Evolutionary conservation across 495 filamentous ascomycete species (phyloP), one percentile per base, ranked within the genome.

Genomic region (Talaromyces ruber): DNA sequence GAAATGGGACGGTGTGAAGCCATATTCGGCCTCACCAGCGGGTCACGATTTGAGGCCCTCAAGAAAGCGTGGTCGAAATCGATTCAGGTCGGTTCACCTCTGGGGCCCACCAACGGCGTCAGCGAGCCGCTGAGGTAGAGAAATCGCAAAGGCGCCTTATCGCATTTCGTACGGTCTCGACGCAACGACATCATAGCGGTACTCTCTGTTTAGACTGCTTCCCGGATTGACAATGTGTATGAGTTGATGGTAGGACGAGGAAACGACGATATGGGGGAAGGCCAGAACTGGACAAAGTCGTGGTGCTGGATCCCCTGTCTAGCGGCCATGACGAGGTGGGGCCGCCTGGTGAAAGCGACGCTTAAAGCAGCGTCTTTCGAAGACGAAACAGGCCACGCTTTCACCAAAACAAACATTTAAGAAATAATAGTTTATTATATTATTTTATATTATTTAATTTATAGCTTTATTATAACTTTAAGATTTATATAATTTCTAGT

Each of bases 381-480:
- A n/a, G n/a, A n/a, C 54, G 54, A 57, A 57, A 57, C 54, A 16
- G 24, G 54, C 54, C 54, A 57, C 54, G 54, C 54, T 57, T 57
- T 57, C 54, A 57, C 54, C 54, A 57, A 28, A 57, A 57, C 54
- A 32, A 28, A 57, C 54, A 57, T 57, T 29, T 57, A 29, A 18
- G 28, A 32, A 57, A 57, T 57, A 57, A 57, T n/a, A n/a, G n/a
- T n/a, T n/a, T n/a, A n/a, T n/a, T n/a, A n/a, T n/a, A n/a, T n/a
- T n/a, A n/a, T n/a, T n/a, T n/a, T n/a, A n/a, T n/a, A n/a, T n/a
- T n/a, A n/a, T n/a, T n/a, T n/a, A n/a, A n/a, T n/a, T n/a, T n/a
- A n/a, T n/a, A n/a, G n/a, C n/a, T n/a, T n/a, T n/a, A n/a, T n/a
- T n/a, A n/a, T n/a, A n/a, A n/a, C n/a, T n/a, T n/a, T n/a, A n/a